Percentiles rank a stretch among this genome's conserved stretches.
These are phyloP conservation scores for Apiotrichum domesticum DNA, from an alignment of 1,284 basidiomycete species.

Conservation along the genomic window DNA sequence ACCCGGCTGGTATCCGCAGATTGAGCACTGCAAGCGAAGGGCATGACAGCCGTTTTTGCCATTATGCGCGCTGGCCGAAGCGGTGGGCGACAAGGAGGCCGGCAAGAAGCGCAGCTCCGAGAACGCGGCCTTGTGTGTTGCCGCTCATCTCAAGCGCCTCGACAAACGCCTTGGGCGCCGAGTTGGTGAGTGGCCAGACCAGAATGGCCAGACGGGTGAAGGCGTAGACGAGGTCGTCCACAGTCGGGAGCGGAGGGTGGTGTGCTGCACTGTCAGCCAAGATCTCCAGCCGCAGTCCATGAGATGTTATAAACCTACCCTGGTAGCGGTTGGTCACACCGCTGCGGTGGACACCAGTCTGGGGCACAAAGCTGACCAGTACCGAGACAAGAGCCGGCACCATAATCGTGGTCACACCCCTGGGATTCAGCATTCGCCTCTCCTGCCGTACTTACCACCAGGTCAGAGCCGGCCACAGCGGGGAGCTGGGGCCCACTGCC, in stretches of 20 bases:
- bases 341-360: slow-evolving; percentile 24
- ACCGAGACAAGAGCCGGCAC: slow-evolving; percentile 38
- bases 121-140: slow-evolving; percentile 37
- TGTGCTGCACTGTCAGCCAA: slow-evolving; percentile 3
- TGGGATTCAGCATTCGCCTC: slow-evolving; percentile 4
- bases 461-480: slow-evolving; percentile 34
- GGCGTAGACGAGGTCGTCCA: slow-evolving; percentile 41
- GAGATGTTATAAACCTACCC: slow-evolving; percentile 16
- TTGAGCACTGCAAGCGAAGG: background rate
- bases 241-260: slow-evolving; percentile 27
- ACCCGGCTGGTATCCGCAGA: too few relatives aligned
- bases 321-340: slow-evolving; percentile 27
- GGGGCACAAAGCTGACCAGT: slow-evolving; percentile 38
- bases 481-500: slow-evolving; percentile 17
- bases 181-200: slow-evolving; percentile 39
- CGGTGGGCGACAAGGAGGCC: slow-evolving; percentile 37
- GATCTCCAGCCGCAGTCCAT: too few relatives aligned
- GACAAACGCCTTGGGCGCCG: slow-evolving; percentile 35
- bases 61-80: slow-evolving; percentile 7
- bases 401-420: slow-evolving; percentile 38
- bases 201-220: slow-evolving; percentile 41
- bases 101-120: slow-evolving; percentile 38
- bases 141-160: slow-evolving; percentile 39
- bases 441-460: slow-evolving; percentile 36
- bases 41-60: background rate